Base-by-base conservation (phyloP, 257 asterid species). In the Solanum bukasovii region DNA sequence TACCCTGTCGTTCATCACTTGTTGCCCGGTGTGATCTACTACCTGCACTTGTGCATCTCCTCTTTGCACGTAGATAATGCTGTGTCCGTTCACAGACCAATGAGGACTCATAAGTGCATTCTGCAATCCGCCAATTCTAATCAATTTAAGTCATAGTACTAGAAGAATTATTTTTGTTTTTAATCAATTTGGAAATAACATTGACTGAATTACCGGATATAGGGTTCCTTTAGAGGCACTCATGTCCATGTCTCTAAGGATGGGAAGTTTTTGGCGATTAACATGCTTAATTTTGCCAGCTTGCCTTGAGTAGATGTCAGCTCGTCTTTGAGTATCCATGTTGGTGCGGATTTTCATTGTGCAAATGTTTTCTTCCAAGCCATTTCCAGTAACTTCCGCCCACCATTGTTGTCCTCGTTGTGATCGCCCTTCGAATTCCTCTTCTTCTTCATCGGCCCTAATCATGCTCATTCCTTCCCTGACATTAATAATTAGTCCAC, bases 141-240 rank as follows among this genome's bases (percentile, higher is more conserved):
- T 33, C 49, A 33, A 7, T 67, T 38, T 6, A 77, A 11, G 61
- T 27, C 38, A 25, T 81, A 81, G 29, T 25, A 27, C n/a, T 42
- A 7, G 84, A 1, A 9, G 38, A 16, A 7, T 33, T 2, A 14
- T 49, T 44, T 14, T 27, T 7, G 2, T 4, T 12, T 42, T 44
- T 79, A 27, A 79, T 79, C 27, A 46, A 18, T 8, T 44, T 46
- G 25, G 6, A 23, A 14, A 16, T 20, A 27, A 7, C 13, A 31
- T 4, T 44, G 18, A n/a, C 4, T 75, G 40, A 35, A 35, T 74
- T 91, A 94, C 98, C 92, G 94, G 93, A 91, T 13, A 88, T 12
- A 96, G 94, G 13, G 33, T 67, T 84, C 96, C 96, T 88, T 88
- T 93, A 84, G 94, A 95, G 2, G 97, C 93, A 83, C 98, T 96